Percentiles rank a stretch among this genome's conserved stretches.
phyloP scores from a whole-genome alignment of 176 grass and related monocot genomes.

The Cymbopogon citratus region DNA sequence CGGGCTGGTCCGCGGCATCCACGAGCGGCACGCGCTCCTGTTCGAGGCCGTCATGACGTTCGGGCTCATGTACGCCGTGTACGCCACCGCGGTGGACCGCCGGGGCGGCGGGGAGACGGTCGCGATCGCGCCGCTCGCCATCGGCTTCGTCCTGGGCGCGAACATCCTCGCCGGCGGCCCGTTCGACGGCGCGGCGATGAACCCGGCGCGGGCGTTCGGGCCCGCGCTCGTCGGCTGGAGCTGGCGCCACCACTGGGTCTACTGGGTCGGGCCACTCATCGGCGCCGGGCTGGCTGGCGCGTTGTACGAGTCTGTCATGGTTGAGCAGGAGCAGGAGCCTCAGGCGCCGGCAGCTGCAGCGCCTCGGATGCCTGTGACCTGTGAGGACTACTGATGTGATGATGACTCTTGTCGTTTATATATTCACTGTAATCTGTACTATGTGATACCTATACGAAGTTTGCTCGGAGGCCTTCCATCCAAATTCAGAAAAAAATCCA shows the following conservation, averaged over 20 bases:
- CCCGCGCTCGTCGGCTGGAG: conserved; percentile 72
- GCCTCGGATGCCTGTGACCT: neutral
- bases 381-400: conserved; percentile 36
- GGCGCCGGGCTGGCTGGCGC: conserved; percentile 52
- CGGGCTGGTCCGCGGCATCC: conserved; percentile 41
- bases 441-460: no score
- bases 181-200: conserved; percentile 90
- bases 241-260: conserved; percentile 83
- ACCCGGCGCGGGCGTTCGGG: conserved; percentile 74
- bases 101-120: conserved; percentile 3
- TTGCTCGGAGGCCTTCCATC: no score
- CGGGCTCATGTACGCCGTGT: conserved; percentile 68
- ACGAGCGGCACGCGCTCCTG: conserved; percentile 59
- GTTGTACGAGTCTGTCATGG: conserved; percentile 64
- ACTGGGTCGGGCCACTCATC: conserved; percentile 78
- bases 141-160: conserved; percentile 68
- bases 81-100: conserved; percentile 62
- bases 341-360: conserved; percentile 11
- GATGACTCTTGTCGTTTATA: no score
- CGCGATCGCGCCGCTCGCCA: conserved; percentile 59
- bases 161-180: conserved; percentile 74
- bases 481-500: no score
- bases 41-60: conserved; percentile 83
- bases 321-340: conserved; percentile 32
- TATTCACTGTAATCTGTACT: no score